Base-by-base conservation (phyloP, 163 green algal genomes). In the Trebouxiophyceae sp. region DNA sequence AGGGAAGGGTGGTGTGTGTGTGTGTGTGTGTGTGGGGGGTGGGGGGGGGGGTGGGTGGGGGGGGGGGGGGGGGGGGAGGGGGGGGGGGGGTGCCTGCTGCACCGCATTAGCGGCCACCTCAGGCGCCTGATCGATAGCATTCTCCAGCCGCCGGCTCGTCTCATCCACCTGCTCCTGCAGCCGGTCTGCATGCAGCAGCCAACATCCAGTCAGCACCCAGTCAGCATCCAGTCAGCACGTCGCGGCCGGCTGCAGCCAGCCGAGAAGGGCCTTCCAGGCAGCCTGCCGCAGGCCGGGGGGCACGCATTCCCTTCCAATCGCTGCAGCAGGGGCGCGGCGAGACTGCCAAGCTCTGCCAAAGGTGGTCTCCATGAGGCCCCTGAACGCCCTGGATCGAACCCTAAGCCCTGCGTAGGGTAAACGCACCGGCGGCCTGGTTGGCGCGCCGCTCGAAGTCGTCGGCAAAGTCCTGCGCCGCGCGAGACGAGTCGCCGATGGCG, bases 81-180 rank as follows among this genome's bases (percentile, higher is more conserved):
- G 39, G 39, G 16, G 16, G 39, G 16, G 8, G 12, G 39, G 39
- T 8, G 16, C 39, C 39, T 50, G 39, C 16, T 50, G 39, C 39
- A 50, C 16, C 12, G 16, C 57, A 30, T 5, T 2, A 6, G 46
- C 54, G 23, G 44, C 54, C 32, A 57, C 26, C 26, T 68, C 60
- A 55, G 67, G 55, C 26, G 67, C 67, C 6, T 61, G 8, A 7
- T 68, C 60, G 23, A 73, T 29, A n/a, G 29, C 46, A 16, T 29
- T 7, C 57, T 66, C 31, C 4, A 71, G 32, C 5, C 46, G 20
- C 16, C 59, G 39, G 3, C 27, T 56, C 16, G 27, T 44, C 28
- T 65, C 28, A 16, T 70, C 33, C 55, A 71, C 55, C 12, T 65
- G 19, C 1, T 27, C 65, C 7, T 45, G 16, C 56, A 54, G 12